These are phyloP conservation scores for Sophora flavescens DNA, from an alignment of 306 rosid genomes.

Conservation along the genomic window DNA sequence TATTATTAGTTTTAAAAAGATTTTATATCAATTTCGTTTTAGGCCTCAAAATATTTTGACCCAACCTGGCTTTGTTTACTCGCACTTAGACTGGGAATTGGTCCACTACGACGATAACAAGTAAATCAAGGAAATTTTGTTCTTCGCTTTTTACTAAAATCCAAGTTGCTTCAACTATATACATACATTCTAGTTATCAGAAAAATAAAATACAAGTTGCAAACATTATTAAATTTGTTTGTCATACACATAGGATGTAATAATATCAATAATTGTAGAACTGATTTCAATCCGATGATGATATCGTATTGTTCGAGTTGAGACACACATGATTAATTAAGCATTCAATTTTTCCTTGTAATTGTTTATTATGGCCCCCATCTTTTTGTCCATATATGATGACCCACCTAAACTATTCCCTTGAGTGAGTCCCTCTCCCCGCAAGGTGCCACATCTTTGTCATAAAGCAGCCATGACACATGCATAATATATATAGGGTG, in stretches of 20 bases:
- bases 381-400: neutral
- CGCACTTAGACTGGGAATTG: constrained; percentile 4
- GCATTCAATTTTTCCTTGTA: neutral
- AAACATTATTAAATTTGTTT: constrained; percentile 9
- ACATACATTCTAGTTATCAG: neutral
- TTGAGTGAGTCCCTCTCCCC: constrained; percentile 13
- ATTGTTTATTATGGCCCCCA: constrained; percentile 39
- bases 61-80: constrained; percentile 10
- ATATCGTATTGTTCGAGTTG: neutral
- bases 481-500: neutral
- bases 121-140: neutral
- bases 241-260: neutral
- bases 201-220: constrained; percentile 13
- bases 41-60: no score
- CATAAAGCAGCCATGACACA: constrained; percentile 7
- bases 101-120: neutral
- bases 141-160: constrained; percentile 7
- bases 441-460: constrained; percentile 1
- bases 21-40: no score
- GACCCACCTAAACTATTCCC: constrained; percentile 17
- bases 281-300: neutral
- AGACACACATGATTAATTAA: constrained; percentile 18
- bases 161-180: constrained; percentile 1
- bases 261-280: neutral
- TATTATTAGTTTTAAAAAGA: no score